These are phyloP conservation scores for Phyllosticta citriasiana DNA, from an alignment of 2,329 filamentous ascomycete species.

Conservation along the genomic window DNA sequence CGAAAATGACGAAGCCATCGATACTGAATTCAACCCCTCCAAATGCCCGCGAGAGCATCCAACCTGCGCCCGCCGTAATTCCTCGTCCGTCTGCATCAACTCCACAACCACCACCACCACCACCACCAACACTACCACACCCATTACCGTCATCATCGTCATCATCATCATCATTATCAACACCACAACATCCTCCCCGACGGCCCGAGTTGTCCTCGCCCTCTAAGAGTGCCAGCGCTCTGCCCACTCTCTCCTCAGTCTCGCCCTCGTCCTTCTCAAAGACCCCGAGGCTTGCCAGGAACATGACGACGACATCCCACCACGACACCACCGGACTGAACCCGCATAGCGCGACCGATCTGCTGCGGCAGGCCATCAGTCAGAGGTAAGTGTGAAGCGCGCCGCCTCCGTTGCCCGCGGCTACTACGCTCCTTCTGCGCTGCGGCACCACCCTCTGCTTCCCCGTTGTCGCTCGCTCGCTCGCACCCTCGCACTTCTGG, in stretches of 20 bases:
- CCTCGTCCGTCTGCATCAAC: too few relatives aligned
- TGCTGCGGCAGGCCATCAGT: conserved; percentile 48
- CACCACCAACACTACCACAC: background rate
- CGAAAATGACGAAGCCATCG: conserved; percentile 1
- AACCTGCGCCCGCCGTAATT: background rate
- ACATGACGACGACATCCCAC: conserved; percentile 21
- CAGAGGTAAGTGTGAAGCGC: conserved; percentile 41
- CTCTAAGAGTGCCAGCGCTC: conserved; percentile 32
- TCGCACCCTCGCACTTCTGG: background rate
- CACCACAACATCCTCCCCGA: conserved; percentile 14
- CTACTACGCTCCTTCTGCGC: background rate
- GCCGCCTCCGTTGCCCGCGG: conserved; percentile 12
- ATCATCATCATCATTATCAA: background rate
- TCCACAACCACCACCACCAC: background rate
- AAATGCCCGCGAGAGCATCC: conserved; percentile 6
- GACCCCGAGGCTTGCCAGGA: background rate
- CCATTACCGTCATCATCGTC: background rate
- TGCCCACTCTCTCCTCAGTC: conserved; percentile 33
- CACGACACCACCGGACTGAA: conserved; percentile 32
- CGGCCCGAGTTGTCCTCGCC: background rate
- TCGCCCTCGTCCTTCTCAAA: background rate
- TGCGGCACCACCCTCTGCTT: background rate
- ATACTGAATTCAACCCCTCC: background rate
- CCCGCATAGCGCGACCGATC: conserved; percentile 43
- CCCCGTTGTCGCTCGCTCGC: background rate